Evolutionary conservation across 2,329 filamentous ascomycete species (phyloP).

Genomic region (Neobulgaria alba): DNA sequence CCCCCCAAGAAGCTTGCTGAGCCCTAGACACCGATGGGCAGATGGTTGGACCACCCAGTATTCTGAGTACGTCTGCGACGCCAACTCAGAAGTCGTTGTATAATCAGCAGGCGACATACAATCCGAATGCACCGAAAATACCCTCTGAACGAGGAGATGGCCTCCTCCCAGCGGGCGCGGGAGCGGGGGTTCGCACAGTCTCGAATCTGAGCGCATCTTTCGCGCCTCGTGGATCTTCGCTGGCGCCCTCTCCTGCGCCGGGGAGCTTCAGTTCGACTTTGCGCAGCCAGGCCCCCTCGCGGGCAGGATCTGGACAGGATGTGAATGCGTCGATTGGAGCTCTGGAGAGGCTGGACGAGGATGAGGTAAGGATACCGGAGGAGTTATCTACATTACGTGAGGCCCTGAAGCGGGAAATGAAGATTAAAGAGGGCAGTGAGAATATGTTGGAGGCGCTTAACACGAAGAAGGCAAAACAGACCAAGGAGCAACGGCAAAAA

Average conservation of each 20-base stretch:
- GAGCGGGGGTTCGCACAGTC: slow-evolving; percentile 41
- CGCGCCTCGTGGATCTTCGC: slow-evolving; percentile 57
- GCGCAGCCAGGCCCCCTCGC: slow-evolving; percentile 57
- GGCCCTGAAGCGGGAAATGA: slow-evolving; percentile 86
- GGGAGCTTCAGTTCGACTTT: slow-evolving; percentile 89
- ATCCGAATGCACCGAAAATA: slow-evolving; percentile 34
- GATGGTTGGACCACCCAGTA: slow-evolving; percentile 34
- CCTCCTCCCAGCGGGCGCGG: slow-evolving; percentile 38
- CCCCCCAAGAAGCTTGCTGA: slow-evolving; percentile 20
- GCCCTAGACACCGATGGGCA: slow-evolving; percentile 24
- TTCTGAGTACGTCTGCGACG: slow-evolving; percentile 45
- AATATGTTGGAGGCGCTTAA: slow-evolving; percentile 95
- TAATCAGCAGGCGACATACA: slow-evolving; percentile 35
- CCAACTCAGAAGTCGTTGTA: slow-evolving; percentile 45
- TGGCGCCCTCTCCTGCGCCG: slow-evolving; percentile 61
- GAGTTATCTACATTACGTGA: slow-evolving; percentile 72
- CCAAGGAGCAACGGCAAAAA: slow-evolving; percentile 70
- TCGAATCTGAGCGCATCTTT: slow-evolving; percentile 51
- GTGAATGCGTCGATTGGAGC: slow-evolving; percentile 39
- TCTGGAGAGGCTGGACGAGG: slow-evolving; percentile 55
- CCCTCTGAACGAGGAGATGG: slow-evolving; percentile 48
- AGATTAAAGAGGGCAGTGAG: slow-evolving; percentile 96
- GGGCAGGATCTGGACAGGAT: slow-evolving; percentile 52
- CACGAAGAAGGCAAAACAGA: slow-evolving; percentile 90
- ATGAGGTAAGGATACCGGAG: slow-evolving; percentile 53